Evolutionary conservation across 257 asterid genomes (phyloP), one percentile per base, ranked within the genome.

Genomic region (Nyctanthes arbortristis): DNA sequence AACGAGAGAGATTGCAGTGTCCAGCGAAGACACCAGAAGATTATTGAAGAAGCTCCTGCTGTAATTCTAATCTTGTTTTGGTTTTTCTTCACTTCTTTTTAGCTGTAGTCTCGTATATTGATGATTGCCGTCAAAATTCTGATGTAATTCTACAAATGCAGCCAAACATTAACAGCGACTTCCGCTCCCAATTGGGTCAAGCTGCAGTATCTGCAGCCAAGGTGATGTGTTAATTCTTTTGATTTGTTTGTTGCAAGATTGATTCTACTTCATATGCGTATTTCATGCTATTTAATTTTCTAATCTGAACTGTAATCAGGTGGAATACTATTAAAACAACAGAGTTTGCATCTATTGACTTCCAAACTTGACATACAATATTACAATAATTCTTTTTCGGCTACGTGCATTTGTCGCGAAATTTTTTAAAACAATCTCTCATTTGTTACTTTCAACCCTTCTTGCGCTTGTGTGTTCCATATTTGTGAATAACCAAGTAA

Each of bases 41-140:
- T 94, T 77, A 94, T 94, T 77, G 97, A 94, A 84, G 99, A 94
- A 91, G 99, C 99, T 75, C 99, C 99, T 20, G 99, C 99, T 69
- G 99, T 94, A 94, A 71, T 78, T 61, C 77, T 65, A 40, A 11
- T 61, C 24, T 7, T 16, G 55, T 29, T 57, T 61, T 54, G 54
- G 32, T 70, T 60, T 64, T 62, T 49, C 62, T 65, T 73, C 70
- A 35, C 60, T 67, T 70, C 68, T 13, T 52, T 63, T 71, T 52
- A 69, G 31, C 43, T 70, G 9, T 33, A 35, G 73, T 45, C 43
- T 75, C 49, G 66, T 63, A 27, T 52, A 66, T 39, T 63, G 61
- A 73, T 77, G 61, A 70, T 67, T 70, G 64, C 55, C 55, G 14
- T 66, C n/a, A 54, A 32, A 37, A 39, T 67, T 33, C 68, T 75